Conservation (phyloP, 495 filamentous ascomycete genomes). For the Pyrenopolyporus hunteri region DNA sequence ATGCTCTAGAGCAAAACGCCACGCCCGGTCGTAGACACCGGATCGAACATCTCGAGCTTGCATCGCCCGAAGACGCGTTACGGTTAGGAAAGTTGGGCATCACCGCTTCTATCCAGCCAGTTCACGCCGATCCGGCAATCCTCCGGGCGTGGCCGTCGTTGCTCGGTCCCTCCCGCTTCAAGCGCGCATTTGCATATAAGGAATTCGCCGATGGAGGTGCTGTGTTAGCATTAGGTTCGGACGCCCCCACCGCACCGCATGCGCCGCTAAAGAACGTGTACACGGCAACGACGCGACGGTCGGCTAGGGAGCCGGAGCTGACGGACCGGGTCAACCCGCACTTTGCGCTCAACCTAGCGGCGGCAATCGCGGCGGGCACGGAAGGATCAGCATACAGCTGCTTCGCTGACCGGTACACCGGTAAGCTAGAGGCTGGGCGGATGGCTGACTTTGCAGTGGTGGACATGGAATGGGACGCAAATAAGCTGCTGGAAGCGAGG, state of each 20-base stretch:
- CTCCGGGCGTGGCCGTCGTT: slow-evolving; percentile 64
- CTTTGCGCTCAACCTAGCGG: slow-evolving; percentile 57
- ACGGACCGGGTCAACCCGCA: slow-evolving; percentile 57
- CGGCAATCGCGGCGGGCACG: slow-evolving; percentile 62
- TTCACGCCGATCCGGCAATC: slow-evolving; percentile 68
- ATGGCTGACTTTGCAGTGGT: slow-evolving; percentile 65
- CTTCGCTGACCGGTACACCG: slow-evolving; percentile 60
- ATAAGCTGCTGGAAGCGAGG: slow-evolving; percentile 57
- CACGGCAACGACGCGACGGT: slow-evolving; percentile 63
- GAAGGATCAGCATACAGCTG: slow-evolving; percentile 63
- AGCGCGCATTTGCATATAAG: slow-evolving; percentile 65
- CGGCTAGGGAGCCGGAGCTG: slow-evolving; percentile 57
- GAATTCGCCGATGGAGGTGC: slow-evolving; percentile 63
- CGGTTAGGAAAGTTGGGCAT: slow-evolving; percentile 62
- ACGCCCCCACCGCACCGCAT: slow-evolving; percentile 67
- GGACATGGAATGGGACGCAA: slow-evolving; percentile 62
- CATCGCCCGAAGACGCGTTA: slow-evolving; percentile 56
- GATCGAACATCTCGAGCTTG: slow-evolving; percentile 68
- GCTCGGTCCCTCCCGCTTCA: slow-evolving; percentile 57
- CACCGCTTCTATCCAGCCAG: slow-evolving; percentile 68
- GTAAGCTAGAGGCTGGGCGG: slow-evolving; percentile 54
- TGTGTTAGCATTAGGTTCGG: slow-evolving; percentile 62
- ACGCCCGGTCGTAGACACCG: slow-evolving; percentile 58
- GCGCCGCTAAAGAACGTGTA: slow-evolving; percentile 63
- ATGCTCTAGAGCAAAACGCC: slow-evolving; percentile 56